Conservation (phyloP, 345 rosid species). For the Gossypium turneri region DNA sequence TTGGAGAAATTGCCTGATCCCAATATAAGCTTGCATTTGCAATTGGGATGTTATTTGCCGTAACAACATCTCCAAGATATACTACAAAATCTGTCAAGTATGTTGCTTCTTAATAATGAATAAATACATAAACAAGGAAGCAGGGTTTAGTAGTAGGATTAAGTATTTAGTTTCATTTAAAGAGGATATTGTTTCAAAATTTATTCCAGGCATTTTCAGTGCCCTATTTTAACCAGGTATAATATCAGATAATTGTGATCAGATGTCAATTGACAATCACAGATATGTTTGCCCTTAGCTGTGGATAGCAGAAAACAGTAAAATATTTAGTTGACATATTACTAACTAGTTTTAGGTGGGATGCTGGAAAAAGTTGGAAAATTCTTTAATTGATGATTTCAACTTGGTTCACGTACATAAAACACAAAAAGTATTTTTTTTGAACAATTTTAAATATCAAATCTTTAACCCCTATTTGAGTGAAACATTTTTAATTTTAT, state of each 20-base stretch:
- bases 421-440: no score
- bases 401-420: no score
- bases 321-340: no score
- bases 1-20: constrained; percentile 75
- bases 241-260: not conserved
- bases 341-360: no score
- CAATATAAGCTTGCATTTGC: constrained; percentile 77
- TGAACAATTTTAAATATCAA: no score
- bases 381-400: no score
- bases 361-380: no score
- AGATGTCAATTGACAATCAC: not conserved
- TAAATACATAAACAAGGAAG: not conserved
- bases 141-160: not conserved
- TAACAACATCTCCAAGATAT: constrained; percentile 84
- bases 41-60: constrained; percentile 68
- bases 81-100: constrained; percentile 61
- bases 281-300: not conserved
- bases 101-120: constrained; percentile 63
- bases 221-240: not conserved
- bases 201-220: not conserved
- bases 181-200: no score
- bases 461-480: no score
- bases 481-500: no score
- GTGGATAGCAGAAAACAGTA: not conserved
- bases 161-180: not conserved